Conservation (phyloP, 495 filamentous ascomycete genomes). For the Trypethelium eluteriae region DNA sequence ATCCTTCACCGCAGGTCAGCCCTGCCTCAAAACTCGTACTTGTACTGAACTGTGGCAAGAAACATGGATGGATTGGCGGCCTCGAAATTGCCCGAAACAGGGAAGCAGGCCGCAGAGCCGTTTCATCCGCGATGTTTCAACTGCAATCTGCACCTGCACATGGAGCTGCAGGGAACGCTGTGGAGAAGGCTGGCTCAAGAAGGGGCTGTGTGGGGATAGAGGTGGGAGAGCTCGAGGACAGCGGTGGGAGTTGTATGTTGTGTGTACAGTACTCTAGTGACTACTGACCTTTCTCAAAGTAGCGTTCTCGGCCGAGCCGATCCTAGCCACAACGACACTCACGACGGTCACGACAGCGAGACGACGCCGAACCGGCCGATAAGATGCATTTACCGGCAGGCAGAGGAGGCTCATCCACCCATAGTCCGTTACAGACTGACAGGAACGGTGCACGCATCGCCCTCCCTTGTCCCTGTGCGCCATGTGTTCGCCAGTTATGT, state of each 20-base stretch:
- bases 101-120: slow-evolving; percentile 3
- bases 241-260: too few relatives aligned
- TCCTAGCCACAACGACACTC: too few relatives aligned
- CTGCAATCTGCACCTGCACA: slow-evolving; percentile 7
- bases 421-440: slow-evolving; percentile 1
- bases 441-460: not conserved
- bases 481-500: not conserved
- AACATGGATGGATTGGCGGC: not conserved
- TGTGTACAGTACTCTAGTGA: too few relatives aligned
- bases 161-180: slow-evolving; percentile 6
- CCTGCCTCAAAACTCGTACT: not conserved
- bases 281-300: not conserved
- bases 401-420: slow-evolving; percentile 4
- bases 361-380: too few relatives aligned
- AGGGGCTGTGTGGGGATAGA: not conserved
- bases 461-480: not conserved
- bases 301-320: not conserved
- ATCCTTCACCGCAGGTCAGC: not conserved
- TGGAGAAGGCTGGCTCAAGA: not conserved
- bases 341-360: too few relatives aligned
- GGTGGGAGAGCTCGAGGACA: too few relatives aligned
- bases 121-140: slow-evolving; percentile 10
- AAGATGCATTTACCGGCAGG: not conserved
- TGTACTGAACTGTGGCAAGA: not conserved
- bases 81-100: not conserved